Conservation (phyloP, 108 stramenopile genomes). For the Conticribra guillardii region DNA sequence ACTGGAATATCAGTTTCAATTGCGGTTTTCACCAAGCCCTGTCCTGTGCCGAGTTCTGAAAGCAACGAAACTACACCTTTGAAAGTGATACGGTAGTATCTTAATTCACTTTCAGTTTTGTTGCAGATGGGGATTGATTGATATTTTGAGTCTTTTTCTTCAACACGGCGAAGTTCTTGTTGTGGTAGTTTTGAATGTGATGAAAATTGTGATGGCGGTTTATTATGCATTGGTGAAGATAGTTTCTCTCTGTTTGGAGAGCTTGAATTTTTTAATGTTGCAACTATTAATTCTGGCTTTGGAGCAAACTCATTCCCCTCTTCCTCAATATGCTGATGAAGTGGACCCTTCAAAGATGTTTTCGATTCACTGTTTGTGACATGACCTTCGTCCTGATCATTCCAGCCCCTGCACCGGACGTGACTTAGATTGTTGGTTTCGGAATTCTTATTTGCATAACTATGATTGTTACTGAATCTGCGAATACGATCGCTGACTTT, state of each 20-base stretch:
- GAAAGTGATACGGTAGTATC: conserved; percentile 72
- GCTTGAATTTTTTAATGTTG: too few relatives aligned
- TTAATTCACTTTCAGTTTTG: conserved; percentile 13
- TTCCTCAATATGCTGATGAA: not conserved
- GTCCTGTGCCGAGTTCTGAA: conserved; percentile 13
- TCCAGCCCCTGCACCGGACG: not conserved
- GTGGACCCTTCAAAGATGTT: not conserved
- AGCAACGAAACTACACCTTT: conserved; percentile 72
- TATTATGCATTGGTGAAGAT: too few relatives aligned
- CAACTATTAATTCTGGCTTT: not conserved
- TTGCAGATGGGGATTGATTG: conserved; percentile 3
- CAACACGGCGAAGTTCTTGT: not conserved
- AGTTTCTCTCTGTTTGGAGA: too few relatives aligned
- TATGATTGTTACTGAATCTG: conserved; percentile 8
- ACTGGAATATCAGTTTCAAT: too few relatives aligned
- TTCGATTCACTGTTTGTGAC: not conserved
- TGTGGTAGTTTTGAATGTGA: conserved; percentile 1
- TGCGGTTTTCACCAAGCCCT: not conserved
- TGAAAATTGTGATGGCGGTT: not conserved
- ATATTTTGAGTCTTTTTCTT: not conserved
- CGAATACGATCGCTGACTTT: conserved; percentile 18
- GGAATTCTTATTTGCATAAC: not conserved
- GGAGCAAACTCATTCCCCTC: not conserved
- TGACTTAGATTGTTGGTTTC: not conserved
- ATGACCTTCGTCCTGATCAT: conserved; percentile 8